phyloP scores from a whole-genome alignment of 2,329 filamentous ascomycete genomes.

The Talaromyces sp. region DNA sequence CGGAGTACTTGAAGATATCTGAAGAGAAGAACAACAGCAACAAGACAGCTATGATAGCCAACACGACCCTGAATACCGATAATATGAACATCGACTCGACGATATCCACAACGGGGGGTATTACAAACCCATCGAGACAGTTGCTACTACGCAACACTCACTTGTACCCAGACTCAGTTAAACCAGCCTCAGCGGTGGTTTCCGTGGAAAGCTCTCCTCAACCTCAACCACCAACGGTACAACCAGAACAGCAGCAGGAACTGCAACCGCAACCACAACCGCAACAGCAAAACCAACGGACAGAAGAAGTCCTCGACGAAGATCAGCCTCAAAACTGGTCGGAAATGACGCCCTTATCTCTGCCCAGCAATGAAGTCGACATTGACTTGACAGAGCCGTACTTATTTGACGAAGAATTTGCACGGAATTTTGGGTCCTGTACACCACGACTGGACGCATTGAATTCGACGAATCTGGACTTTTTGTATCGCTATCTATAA shows the following conservation, averaged over 20 bases:
- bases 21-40: constrained; percentile 19
- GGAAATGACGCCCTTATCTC: constrained; percentile 10
- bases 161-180: constrained; percentile 6
- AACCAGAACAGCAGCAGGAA: background rate
- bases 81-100: background rate
- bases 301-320: constrained; percentile 9
- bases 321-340: constrained; percentile 12
- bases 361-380: constrained; percentile 19
- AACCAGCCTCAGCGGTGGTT: background rate
- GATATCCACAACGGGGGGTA: background rate
- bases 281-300: background rate
- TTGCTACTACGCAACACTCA: background rate
- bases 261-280: background rate
- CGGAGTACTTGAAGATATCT: constrained; percentile 34
- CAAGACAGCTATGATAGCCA: background rate
- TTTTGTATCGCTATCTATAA: constrained; percentile 31
- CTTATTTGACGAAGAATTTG: constrained; percentile 30
- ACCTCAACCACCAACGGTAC: background rate
- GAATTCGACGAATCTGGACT: constrained; percentile 32
- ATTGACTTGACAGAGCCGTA: constrained; percentile 32
- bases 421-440: constrained; percentile 27
- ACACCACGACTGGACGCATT: constrained; percentile 31
- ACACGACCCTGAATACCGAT: background rate
- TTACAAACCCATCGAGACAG: background rate
- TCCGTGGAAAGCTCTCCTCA: background rate